Evolutionary conservation across 768 basidiomycete genomes (phyloP), one percentile per base, ranked within the genome.

Genomic region (Lactarius trivialis): DNA sequence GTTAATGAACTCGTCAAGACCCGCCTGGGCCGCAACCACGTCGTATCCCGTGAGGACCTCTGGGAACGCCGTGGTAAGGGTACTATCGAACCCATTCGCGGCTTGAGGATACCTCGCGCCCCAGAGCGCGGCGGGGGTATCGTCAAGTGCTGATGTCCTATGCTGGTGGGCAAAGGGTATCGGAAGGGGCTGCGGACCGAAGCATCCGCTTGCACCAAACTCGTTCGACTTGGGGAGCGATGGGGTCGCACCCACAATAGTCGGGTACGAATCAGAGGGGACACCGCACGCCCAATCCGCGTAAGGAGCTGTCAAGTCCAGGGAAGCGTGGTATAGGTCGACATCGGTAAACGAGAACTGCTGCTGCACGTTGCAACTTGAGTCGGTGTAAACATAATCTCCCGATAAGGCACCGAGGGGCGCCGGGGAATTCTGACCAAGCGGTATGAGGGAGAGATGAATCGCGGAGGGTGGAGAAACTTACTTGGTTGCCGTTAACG

Each of bases 1-100:
- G 52, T 59, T 58, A 30, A 63, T 59, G 12, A 55, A 63, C 55
- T 63, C 62, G 62, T 63, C 48, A 58, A 63, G 58, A 51, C 62
- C 58, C 30, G 28, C 57, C 45, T 58, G 56, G 17, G 43, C n/a
- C 36, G 53, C 15, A 19, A 51, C 34, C 58, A 48, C 30, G 32
- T 64, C 63, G 26, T 64, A 64, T 41, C 58, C 58, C 49, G 37
- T 53, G 37, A 39, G 41, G 9, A 52, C 52, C 28, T 58, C 57
- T 21, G 61, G 34, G 7, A 58, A 45, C 12, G 26, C 39, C 17
- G 45, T 28, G 28, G 51, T 0, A 58, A 58, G 52, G 30, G 49
- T 48, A 11, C 48, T 32, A 14, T 54, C 63, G 41, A 50, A 55
- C 24, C 33, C 36, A 24, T 54, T 55, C 1, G 57, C 45, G 8